These are phyloP conservation scores for Vicia villosa DNA, from an alignment of 306 rosid species.

Conservation along the genomic window DNA sequence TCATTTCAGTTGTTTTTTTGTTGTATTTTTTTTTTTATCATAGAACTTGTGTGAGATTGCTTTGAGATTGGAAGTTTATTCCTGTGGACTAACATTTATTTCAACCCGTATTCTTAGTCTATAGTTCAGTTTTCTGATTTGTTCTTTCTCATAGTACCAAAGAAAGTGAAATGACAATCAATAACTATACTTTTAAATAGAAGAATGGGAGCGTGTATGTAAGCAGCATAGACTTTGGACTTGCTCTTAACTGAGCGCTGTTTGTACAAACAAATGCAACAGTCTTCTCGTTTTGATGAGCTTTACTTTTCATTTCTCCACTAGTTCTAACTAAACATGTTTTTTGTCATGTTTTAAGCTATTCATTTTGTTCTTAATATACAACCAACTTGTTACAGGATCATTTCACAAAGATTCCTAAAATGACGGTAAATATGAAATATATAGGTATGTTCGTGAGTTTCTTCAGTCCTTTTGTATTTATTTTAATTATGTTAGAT, in stretches of 20 bases:
- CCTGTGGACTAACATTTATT: neutral
- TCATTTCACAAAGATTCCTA: slow-evolving; percentile 61
- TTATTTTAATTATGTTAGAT: neutral
- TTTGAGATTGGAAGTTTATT: slow-evolving; percentile 9
- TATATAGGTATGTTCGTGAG: slow-evolving; percentile 69
- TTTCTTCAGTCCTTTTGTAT: neutral
- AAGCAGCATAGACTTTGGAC: slow-evolving; percentile 20
- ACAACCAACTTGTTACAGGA: slow-evolving; percentile 50
- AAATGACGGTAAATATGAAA: slow-evolving; percentile 81
- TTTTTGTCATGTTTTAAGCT: slow-evolving; percentile 21
- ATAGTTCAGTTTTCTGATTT: slow-evolving; percentile 6
- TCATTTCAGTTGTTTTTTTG: neutral
- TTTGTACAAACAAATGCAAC: slow-evolving; percentile 22
- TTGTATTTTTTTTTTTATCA: slow-evolving; percentile 1
- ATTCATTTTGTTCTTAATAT: slow-evolving; percentile 27
- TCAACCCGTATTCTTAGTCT: slow-evolving; percentile 16
- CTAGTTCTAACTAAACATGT: slow-evolving; percentile 19
- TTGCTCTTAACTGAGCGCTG: slow-evolving; percentile 6
- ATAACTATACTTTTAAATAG: neutral
- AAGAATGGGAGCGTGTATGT: slow-evolving; percentile 1
- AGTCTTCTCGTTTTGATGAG: slow-evolving; percentile 25
- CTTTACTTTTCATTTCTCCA: slow-evolving; percentile 32
- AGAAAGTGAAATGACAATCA: neutral
- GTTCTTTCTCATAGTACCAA: neutral
- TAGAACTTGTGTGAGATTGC: slow-evolving; percentile 25